Evolutionary conservation across 768 basidiomycete genomes (phyloP).

Genomic region (Collybia nuda): DNA sequence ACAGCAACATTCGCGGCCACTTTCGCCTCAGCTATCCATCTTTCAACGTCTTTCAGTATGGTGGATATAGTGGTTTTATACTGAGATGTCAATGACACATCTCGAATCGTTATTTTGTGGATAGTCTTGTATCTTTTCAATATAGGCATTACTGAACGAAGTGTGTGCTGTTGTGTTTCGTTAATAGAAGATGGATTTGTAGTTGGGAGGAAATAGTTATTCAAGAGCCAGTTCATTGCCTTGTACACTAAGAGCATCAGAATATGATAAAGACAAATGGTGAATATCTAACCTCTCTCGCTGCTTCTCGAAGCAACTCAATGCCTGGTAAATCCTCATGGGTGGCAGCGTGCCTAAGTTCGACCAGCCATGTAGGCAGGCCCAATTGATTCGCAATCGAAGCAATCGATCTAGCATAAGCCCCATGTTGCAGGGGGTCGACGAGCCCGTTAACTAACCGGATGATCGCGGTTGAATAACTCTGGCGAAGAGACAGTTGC

Average conservation of each 20-base stretch:
- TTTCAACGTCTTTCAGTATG: conserved; percentile 63
- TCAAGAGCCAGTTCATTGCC: conserved; percentile 82
- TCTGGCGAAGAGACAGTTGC: conserved; percentile 63
- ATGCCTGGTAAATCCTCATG: conserved; percentile 93
- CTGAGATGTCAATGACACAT: conserved; percentile 56
- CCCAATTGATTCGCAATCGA: conserved; percentile 85
- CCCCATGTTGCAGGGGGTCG: conserved; percentile 87
- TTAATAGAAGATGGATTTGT: conserved; percentile 50
- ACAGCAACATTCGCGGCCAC: conserved; percentile 53
- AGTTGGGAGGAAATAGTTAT: conserved; percentile 83
- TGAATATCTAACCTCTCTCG: conserved; percentile 53
- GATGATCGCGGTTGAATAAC: conserved; percentile 79
- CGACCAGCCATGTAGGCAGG: conserved; percentile 86
- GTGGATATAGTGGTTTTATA: conserved; percentile 50
- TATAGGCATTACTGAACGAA: conserved; percentile 64
- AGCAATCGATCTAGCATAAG: conserved; percentile 88
- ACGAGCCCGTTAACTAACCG: conserved; percentile 94
- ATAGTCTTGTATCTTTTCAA: conserved; percentile 75
- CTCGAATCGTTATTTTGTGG: conserved; percentile 60
- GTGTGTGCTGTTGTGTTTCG: conserved; percentile 26
- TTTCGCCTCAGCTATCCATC: conserved; percentile 77
- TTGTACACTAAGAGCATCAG: conserved; percentile 24
- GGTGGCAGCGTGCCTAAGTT: conserved; percentile 91
- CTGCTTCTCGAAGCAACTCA: conserved; percentile 73
- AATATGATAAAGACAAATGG: neutral